Evolutionary conservation across 768 basidiomycete genomes (phyloP), one percentile per base, ranked within the genome.

Genomic region (Lactifluus echinatus): DNA sequence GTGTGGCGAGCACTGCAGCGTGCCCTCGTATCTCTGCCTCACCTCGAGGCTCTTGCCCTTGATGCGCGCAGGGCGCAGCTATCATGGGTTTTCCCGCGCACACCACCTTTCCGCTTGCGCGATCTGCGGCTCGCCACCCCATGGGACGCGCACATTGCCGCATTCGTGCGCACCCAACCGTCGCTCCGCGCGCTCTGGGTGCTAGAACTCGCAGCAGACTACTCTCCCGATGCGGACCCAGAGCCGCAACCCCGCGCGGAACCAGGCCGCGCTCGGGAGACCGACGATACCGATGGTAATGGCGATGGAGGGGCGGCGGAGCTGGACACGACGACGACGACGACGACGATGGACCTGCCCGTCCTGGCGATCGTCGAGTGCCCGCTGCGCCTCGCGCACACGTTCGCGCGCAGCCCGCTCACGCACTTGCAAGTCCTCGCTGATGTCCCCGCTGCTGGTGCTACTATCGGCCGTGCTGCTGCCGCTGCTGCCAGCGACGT

Each of bases 111-210:
- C 68, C 75, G 75, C 53, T 74, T 83, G 23, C 68, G 65, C 45
- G 79, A 83, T 44, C 73, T 76, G 4, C 73, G 70, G 24, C 65
- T 83, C n/a, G 70, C 72, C 44, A 72, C 82, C 48, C 61, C 68
- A 6, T 84, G 81, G 80, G 79, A 81, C 61, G 43, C 57, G 0
- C 65, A 74, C 46, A 53, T 78, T 8, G 73, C 75, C 52, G 68
- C 69, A 15, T 85, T 84, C 67, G 69, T 84, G 28, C 69, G 75
- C 53, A 67, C 65, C 49, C 81, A 83, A 64, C 66, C 64, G 12
- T 68, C 72, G 29, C 69, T 84, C 36, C 71, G 66, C 50, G 61
- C 55, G 10, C 68, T 83, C 43, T 72, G 74, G 44, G 66, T 66
- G 3, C 42, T 43, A 28, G 52, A 53, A n/a, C 42, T 44, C 21